A percentile compares a stretch with the other conserved stretches of the same genome.
Conservation (phyloP, 352 stramenopile genomes). For the Pythium insidiosum region DNA sequence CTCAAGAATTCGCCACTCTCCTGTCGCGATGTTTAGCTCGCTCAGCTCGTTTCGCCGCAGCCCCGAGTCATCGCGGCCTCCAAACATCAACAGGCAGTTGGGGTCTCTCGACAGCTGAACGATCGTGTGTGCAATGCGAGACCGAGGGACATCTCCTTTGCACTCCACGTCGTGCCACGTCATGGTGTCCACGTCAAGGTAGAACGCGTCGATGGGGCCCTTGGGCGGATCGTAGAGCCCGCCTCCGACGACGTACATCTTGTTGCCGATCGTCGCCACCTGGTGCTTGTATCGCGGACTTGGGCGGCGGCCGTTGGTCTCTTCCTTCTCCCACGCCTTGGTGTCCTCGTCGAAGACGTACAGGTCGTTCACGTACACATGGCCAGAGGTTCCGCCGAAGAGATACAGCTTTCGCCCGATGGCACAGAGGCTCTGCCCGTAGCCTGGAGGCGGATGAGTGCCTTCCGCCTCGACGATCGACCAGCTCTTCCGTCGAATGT, state of each 20-base stretch:
- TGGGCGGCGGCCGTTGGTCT: conserved; percentile 47
- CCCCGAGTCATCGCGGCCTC: conserved; percentile 63
- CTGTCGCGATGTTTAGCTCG: conserved; percentile 52
- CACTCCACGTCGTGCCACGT: conserved; percentile 56
- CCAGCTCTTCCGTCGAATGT: conserved; percentile 72
- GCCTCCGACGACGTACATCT: conserved; percentile 76
- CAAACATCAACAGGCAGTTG: conserved; percentile 67
- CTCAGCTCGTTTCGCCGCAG: conserved; percentile 62
- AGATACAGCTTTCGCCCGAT: conserved; percentile 80
- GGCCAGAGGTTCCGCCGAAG: conserved; percentile 71
- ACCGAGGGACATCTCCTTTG: conserved; percentile 53
- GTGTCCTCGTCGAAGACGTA: conserved; percentile 76
- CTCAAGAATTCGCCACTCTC: conserved; percentile 54
- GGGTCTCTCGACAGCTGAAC: conserved; percentile 36
- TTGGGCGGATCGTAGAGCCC: conserved; percentile 78
- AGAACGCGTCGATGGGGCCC: conserved; percentile 71
- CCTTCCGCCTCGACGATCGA: conserved; percentile 66
- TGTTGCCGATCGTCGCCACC: conserved; percentile 50
- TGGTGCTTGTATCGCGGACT: conserved; percentile 83
- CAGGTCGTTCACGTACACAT: conserved; percentile 81
- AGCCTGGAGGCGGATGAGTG: conserved; percentile 56
- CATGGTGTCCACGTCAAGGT: conserved; percentile 65
- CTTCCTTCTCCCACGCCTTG: conserved; percentile 62
- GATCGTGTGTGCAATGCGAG: conserved; percentile 75
- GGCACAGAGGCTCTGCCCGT: conserved; percentile 66